Percentiles rank a stretch among this genome's conserved stretches.
Conservation (phyloP, 2,329 filamentous ascomycete genomes). For the Biscogniauxia mediterranea region DNA sequence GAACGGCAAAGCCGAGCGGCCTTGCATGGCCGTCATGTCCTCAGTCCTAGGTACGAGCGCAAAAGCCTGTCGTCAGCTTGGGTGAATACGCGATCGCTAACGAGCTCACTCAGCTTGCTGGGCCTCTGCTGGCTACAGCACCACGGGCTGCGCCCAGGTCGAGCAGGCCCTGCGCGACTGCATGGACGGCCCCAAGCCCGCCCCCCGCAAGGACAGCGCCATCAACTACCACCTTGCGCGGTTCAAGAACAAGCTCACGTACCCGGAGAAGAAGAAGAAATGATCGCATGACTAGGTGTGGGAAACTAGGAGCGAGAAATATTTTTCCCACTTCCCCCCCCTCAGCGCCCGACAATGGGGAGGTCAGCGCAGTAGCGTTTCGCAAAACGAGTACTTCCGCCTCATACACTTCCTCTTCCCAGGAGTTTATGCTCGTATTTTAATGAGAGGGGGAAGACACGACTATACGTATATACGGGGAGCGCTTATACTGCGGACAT, state of each 20-base stretch:
- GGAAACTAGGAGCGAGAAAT: too few species aligned
- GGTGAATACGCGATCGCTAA: background rate
- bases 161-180: slow-evolving; percentile 61
- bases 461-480: too few species aligned
- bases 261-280: slow-evolving; percentile 48
- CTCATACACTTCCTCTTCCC: too few species aligned
- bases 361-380: too few species aligned
- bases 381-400: too few species aligned
- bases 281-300: slow-evolving; percentile 3
- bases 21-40: slow-evolving; percentile 57
- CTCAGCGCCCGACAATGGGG: too few species aligned
- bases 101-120: slow-evolving; percentile 64
- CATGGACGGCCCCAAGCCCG: slow-evolving; percentile 74
- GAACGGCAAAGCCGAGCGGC: slow-evolving; percentile 48
- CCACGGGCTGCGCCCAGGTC: slow-evolving; percentile 55
- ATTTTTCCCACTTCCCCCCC: too few species aligned
- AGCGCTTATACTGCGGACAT: background rate
- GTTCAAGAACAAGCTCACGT: slow-evolving; percentile 70
- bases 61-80: slow-evolving; percentile 7
- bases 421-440: too few species aligned
- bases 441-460: too few species aligned
- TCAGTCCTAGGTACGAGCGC: slow-evolving; percentile 50
- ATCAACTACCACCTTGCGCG: slow-evolving; percentile 92
- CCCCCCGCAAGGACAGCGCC: slow-evolving; percentile 61
- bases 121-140: slow-evolving; percentile 73